phyloP scores from a whole-genome alignment of 192 early-diverging fungal genomes.

The Backusella tarrabulga region DNA sequence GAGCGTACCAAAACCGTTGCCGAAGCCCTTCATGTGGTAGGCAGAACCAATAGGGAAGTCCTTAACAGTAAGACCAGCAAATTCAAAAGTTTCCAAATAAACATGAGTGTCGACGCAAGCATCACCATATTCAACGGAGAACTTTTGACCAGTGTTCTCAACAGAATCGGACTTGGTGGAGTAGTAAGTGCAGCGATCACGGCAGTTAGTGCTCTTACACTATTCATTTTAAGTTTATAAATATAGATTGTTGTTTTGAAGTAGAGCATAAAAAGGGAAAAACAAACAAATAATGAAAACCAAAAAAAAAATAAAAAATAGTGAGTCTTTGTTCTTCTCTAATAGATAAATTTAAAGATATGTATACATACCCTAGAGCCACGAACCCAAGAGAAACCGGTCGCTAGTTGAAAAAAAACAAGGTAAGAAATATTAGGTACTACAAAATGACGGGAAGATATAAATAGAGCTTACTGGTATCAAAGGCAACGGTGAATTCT shows the following conservation, averaged over 20 bases:
- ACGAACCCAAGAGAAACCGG: constrained; percentile 38
- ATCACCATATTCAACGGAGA: constrained; percentile 34
- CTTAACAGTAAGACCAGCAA: constrained; percentile 26
- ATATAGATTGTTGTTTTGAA: background rate
- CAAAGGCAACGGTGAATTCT: constrained; percentile 89
- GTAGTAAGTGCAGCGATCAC: constrained; percentile 35
- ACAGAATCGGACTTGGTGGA: constrained; percentile 15
- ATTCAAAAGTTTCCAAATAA: constrained; percentile 31
- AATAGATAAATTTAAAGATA: background rate
- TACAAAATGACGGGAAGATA: background rate
- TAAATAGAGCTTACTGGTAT: constrained; percentile 55
- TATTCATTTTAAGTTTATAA: constrained; percentile 1
- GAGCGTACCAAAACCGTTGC: constrained; percentile 17
- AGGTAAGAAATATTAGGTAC: background rate
- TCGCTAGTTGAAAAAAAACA: constrained; percentile 16
- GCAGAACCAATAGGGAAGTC: constrained; percentile 36
- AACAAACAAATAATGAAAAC: background rate
- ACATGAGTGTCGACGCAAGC: constrained; percentile 33
- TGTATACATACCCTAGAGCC: constrained; percentile 27
- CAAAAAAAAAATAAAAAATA: constrained; percentile 2
- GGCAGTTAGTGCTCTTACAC: constrained; percentile 33
- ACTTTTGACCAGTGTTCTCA: constrained; percentile 24
- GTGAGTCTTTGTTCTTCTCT: background rate
- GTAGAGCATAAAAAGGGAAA: background rate
- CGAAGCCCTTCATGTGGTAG: constrained; percentile 34